These are phyloP conservation scores for Russula vinacea DNA, from an alignment of 768 basidiomycete genomes.

Conservation along the genomic window DNA sequence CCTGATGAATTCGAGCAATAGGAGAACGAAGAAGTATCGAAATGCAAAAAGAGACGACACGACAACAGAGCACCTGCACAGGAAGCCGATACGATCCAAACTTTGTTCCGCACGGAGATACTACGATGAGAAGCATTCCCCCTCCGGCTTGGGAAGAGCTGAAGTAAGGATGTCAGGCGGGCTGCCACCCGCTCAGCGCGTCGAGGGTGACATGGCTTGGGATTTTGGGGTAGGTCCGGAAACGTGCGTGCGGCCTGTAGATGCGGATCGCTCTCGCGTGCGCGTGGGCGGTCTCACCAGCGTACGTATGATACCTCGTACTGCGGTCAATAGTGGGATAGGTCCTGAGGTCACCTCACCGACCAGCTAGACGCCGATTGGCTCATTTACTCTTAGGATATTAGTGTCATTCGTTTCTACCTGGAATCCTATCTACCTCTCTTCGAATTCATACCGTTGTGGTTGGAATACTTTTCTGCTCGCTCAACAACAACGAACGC, in stretches of 20 bases:
- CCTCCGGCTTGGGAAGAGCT: not conserved
- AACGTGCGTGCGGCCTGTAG: not conserved
- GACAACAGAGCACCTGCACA: not conserved
- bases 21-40: not conserved
- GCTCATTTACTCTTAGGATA: not conserved
- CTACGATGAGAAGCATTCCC: not conserved
- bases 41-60: not conserved
- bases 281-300: constrained; percentile 25
- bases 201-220: constrained; percentile 27
- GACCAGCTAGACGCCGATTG: not conserved
- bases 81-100: not conserved
- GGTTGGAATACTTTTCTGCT: not conserved
- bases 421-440: not conserved
- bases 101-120: not conserved
- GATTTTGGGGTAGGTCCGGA: constrained; percentile 19
- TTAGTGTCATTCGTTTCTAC: not conserved
- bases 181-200: constrained; percentile 13
- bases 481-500: too few relatives aligned
- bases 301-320: constrained; percentile 24
- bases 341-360: not conserved
- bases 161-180: not conserved
- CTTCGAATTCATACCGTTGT: not conserved
- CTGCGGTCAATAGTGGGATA: constrained; percentile 10
- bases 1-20: not conserved
- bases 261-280: constrained; percentile 10